Base-by-base conservation (phyloP, 495 filamentous ascomycete genomes). In the Aspergillus taichungensis region DNA sequence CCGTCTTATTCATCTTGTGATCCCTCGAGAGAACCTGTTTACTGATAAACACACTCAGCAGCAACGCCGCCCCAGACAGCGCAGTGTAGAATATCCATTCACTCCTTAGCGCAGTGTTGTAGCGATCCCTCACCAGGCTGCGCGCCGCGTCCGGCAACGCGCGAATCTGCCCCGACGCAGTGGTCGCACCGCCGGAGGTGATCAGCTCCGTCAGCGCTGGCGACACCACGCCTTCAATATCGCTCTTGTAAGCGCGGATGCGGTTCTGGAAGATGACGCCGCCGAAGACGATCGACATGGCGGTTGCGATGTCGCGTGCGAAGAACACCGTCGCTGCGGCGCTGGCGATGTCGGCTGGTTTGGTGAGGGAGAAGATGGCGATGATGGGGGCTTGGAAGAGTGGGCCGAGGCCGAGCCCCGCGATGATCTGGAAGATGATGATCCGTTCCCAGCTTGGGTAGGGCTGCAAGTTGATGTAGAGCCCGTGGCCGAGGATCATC, bases 401-500 rank as follows among this genome's bases (percentile, higher is more conserved):
- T 4, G 80, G 77, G 0, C 82, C 84, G 12, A 78, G 67, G 9
- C 85, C 85, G 27, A 78, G 61, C 1, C 72, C 73, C 7, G 43
- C 47, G 28, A 79, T 40, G 24, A 76, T 63, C 47, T 77, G 61
- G 49, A 72, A 79, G 11, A 70, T 58, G 34, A 84, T 69, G 29
- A 87, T 65, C 57, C 83, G 80, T 12, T 69, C 55, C 78, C 78
- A 81, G 50, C 67, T 68, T 18, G 66, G 53, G 0, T 49, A 57
- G 0, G 68, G 40, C 34, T 69, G 62, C 12, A 88, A 67, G 58
- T 80, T 63, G 54, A 84, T 71, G 47, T 82, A 77, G 1, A 88
- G 69, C 4, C 84, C 84, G 30, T 71, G 71, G 3, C 85, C 85
- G 14, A 87, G 63, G 0, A 75, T 74, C 71, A 83, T 74, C 45